phyloP scores from a whole-genome alignment of 2,329 filamentous ascomycete genomes.

The Claviceps pazoutovae region DNA sequence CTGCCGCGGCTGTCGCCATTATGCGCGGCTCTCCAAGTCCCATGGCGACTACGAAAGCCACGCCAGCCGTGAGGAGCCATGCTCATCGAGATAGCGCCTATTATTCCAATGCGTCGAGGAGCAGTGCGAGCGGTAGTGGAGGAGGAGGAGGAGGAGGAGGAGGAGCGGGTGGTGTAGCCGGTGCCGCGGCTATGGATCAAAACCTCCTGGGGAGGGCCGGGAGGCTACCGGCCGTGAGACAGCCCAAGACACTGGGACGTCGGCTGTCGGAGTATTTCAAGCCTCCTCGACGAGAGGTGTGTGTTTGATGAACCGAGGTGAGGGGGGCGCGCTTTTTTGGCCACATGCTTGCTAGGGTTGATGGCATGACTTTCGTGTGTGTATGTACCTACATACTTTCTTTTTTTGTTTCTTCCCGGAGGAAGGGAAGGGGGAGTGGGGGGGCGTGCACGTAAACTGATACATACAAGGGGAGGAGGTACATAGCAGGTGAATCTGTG shows the following conservation, averaged over 20 bases:
- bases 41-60: background rate
- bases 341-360: too few species aligned
- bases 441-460: too few species aligned
- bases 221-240: background rate
- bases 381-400: too few species aligned
- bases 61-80: background rate
- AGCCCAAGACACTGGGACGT: slow-evolving; percentile 5
- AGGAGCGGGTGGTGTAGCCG: too few species aligned
- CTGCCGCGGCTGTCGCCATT: background rate
- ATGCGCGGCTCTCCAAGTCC: background rate
- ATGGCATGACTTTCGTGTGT: too few species aligned
- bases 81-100: slow-evolving; percentile 6
- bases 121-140: slow-evolving; percentile 1
- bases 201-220: too few species aligned
- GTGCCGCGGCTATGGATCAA: too few species aligned
- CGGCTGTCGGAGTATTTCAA: slow-evolving; percentile 10
- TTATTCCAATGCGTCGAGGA: slow-evolving; percentile 4
- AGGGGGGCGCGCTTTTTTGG: background rate
- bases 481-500: too few species aligned
- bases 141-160: too few species aligned
- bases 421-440: too few species aligned
- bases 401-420: too few species aligned
- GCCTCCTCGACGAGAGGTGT: slow-evolving; percentile 2
- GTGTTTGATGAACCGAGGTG: background rate
- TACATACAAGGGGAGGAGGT: too few species aligned